These are phyloP conservation scores for Xerophyta viscosa DNA, from an alignment of 106 monocot species.

Conservation along the genomic window DNA sequence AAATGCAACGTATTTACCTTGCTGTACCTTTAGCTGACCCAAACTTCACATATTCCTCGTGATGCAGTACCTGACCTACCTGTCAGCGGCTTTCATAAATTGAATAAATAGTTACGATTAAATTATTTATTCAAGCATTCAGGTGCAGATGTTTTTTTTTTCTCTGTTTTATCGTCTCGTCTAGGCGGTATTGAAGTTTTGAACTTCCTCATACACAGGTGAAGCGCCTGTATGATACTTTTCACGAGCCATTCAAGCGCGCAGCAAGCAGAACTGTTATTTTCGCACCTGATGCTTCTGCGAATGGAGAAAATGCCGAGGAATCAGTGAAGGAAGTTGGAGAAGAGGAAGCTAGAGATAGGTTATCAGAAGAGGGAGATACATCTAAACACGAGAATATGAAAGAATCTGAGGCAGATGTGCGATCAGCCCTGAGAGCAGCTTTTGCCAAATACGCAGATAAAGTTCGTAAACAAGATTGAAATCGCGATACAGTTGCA, in stretches of 20 bases:
- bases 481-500: slow-evolving; percentile 11
- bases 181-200: no score
- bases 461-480: slow-evolving; percentile 28
- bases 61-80: no score
- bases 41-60: no score
- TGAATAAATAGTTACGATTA: no score
- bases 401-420: slow-evolving; percentile 18
- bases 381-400: slow-evolving; percentile 17
- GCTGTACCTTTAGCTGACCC: no score
- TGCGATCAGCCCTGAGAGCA: slow-evolving; percentile 59
- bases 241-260: slow-evolving; percentile 84
- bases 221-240: slow-evolving; percentile 75
- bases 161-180: no score
- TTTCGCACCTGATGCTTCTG: slow-evolving; percentile 12
- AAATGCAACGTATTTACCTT: no score
- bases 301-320: slow-evolving; percentile 12
- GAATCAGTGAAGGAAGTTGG: slow-evolving; percentile 7
- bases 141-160: no score
- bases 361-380: background rate
- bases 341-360: background rate
- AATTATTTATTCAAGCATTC: no score
- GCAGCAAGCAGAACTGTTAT: slow-evolving; percentile 26
- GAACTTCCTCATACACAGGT: no score
- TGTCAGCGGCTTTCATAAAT: no score
- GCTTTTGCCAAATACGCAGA: slow-evolving; percentile 72